Evolutionary conservation across 257 asterid genomes (phyloP), one percentile per base, ranked within the genome.

Genomic region (Penstemon newberryi): DNA sequence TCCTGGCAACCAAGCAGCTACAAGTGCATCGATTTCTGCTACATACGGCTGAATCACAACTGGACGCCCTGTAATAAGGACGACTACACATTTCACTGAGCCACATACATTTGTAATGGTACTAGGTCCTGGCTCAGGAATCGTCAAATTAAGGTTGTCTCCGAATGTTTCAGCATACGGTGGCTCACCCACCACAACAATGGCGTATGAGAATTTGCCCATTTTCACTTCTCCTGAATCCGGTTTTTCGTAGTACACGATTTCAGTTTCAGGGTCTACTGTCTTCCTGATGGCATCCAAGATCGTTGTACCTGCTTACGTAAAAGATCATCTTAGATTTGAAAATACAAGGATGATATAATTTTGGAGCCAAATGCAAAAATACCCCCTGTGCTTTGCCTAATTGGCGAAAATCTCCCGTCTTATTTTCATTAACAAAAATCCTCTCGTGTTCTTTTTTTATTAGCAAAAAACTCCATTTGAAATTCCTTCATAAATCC

Each of bases 1-100:
- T 9, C 88, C 88, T 0, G 88, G 88, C 40, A 80, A 79, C 88
- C 88, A 83, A 40, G 88, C 88, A 12, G 88, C 88, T 3, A 83
- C 79, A 4, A 83, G 84, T 9, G 84, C 79, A 62, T 76, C 74
- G 0, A 83, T 76, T 33, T 67, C 56, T 7, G 69, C 58, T 11
- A 78, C 63, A 44, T 76, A 83, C 0, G 84, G 86, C 56, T 83
- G 74, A 9, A 83, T 76, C 79, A 78, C 82, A 0, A 83, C 83
- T 0, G 89, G 89, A 10, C 89, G 83, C 0, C 89, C 89, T 0
- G 86, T 76, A 4, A 81, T 12, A 0, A 83, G 71, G 15, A 83
- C 78, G 0, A 83, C 86, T 0, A 78, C 78, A 65, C 89, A 83
- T 56, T 51, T 76, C 44, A 69, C 70, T 0, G 76, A 68, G 51